Conservation (phyloP, 2,329 filamentous ascomycete species). For the Triangularia verruculosa region DNA sequence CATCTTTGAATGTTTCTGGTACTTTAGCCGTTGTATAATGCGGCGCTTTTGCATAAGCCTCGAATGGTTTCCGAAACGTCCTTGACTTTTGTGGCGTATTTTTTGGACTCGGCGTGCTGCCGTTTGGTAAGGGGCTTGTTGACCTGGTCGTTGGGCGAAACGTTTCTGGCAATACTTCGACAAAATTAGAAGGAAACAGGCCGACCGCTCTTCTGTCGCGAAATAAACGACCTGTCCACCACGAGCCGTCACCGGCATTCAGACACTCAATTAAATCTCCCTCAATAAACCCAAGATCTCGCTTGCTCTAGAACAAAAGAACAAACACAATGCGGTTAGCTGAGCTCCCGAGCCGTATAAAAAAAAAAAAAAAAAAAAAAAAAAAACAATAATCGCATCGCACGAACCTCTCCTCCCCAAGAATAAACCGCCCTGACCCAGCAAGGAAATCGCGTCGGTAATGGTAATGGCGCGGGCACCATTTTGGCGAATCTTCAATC, state of each 20-base stretch:
- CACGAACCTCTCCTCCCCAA: constrained; percentile 79
- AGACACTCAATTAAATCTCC: constrained; percentile 97
- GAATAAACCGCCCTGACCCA: constrained; percentile 91
- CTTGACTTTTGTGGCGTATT: constrained; percentile 58
- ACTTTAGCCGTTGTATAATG: constrained; percentile 64
- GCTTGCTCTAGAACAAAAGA: constrained; percentile 63
- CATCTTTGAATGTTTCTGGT: constrained; percentile 53
- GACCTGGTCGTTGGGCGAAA: constrained; percentile 73
- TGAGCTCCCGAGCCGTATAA: background rate
- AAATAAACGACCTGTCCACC: constrained; percentile 94
- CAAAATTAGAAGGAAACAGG: constrained; percentile 95
- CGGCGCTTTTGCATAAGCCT: constrained; percentile 64
- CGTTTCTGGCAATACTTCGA: constrained; percentile 79
- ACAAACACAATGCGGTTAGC: background rate
- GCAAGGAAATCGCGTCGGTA: constrained; percentile 81
- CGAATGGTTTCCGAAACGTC: constrained; percentile 64
- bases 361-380: background rate
- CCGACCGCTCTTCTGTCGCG: constrained; percentile 89
- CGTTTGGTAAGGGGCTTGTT: constrained; percentile 57
- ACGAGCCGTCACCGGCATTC: constrained; percentile 94
- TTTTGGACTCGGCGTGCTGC: constrained; percentile 52
- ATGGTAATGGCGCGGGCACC: constrained; percentile 53
- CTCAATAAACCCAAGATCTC: constrained; percentile 94
- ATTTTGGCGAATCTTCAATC: constrained; percentile 35
- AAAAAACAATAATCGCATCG: background rate